Evolutionary conservation across 495 filamentous ascomycete genomes (phyloP).

Genomic region (Xylona heveae): DNA sequence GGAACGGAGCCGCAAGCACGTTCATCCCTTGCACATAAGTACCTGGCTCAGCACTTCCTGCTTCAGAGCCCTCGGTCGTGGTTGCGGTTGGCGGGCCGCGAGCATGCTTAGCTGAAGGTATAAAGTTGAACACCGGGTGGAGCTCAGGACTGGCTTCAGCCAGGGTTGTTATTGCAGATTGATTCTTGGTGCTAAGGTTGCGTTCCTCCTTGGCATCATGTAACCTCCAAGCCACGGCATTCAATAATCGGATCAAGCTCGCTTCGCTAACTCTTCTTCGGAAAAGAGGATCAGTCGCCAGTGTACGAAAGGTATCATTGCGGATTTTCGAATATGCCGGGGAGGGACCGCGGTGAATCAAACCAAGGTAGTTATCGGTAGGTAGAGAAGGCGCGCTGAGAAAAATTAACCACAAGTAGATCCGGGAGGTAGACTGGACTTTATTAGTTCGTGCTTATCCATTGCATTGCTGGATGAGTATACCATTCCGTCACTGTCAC

Average conservation of each 20-base stretch:
- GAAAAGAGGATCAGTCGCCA: conserved; percentile 90
- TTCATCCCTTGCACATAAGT: conserved; percentile 99
- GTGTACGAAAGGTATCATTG: conserved; percentile 91
- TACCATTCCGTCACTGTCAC: conserved; percentile 84
- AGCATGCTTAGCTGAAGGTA: not conserved
- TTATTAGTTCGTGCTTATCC: not conserved
- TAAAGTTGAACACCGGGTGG: not conserved
- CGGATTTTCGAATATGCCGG: conserved; percentile 93
- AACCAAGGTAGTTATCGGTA: conserved; percentile 69
- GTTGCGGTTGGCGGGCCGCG: conserved; percentile 5
- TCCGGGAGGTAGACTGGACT: conserved; percentile 68
- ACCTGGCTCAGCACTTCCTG: conserved; percentile 31
- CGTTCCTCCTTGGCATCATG: conserved; percentile 46
- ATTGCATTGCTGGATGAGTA: conserved; percentile 6
- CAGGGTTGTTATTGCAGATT: conserved; percentile 14
- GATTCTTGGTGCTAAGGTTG: conserved; percentile 20
- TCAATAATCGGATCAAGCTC: conserved; percentile 84
- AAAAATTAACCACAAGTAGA: conserved; percentile 89
- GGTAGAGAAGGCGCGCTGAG: conserved; percentile 64
- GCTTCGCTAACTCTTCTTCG: conserved; percentile 88
- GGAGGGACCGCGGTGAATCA: conserved; percentile 83
- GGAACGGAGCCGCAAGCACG: conserved; percentile 91
- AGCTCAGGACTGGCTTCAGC: conserved; percentile 11
- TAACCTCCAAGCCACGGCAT: conserved; percentile 85
- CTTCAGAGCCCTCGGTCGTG: conserved; percentile 35